Percentiles rank a stretch among this genome's conserved stretches.
These are phyloP conservation scores for Aphanomyces cochlioides DNA, from an alignment of 352 stramenopile species.

Conservation along the genomic window DNA sequence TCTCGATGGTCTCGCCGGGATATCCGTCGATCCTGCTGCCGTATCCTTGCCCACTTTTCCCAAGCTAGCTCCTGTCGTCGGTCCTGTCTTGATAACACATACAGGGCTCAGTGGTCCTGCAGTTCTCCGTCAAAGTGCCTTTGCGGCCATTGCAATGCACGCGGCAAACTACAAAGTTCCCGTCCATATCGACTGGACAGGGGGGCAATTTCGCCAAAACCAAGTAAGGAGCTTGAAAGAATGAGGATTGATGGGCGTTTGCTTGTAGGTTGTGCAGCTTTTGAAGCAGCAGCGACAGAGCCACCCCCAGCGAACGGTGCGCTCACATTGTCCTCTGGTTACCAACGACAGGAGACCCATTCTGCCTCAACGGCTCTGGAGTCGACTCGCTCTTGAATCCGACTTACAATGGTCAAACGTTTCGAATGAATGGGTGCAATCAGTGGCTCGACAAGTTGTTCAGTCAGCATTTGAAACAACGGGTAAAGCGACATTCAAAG, in stretches of 20 bases:
- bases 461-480: conserved; percentile 25
- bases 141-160: conserved; percentile 66
- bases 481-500: conserved; percentile 64
- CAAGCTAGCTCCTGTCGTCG: conserved; percentile 50
- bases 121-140: conserved; percentile 67
- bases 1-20: conserved; percentile 49
- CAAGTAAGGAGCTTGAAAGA: conserved; percentile 6
- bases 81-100: conserved; percentile 78
- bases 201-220: not conserved
- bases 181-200: conserved; percentile 52
- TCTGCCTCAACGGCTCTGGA: conserved; percentile 38
- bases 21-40: conserved; percentile 39
- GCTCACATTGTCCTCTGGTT: conserved; percentile 33
- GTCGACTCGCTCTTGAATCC: conserved; percentile 32
- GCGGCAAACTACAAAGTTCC: conserved; percentile 51
- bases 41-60: conserved; percentile 27
- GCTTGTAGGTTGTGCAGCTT: not conserved
- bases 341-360: conserved; percentile 10
- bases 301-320: conserved; percentile 32
- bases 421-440: not conserved
- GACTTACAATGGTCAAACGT: conserved; percentile 31
- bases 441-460: conserved; percentile 13
- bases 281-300: conserved; percentile 14
- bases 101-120: conserved; percentile 72
- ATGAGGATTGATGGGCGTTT: not conserved